phyloP scores from a whole-genome alignment of 1,284 basidiomycete genomes.

The Inonotus hispidus region DNA sequence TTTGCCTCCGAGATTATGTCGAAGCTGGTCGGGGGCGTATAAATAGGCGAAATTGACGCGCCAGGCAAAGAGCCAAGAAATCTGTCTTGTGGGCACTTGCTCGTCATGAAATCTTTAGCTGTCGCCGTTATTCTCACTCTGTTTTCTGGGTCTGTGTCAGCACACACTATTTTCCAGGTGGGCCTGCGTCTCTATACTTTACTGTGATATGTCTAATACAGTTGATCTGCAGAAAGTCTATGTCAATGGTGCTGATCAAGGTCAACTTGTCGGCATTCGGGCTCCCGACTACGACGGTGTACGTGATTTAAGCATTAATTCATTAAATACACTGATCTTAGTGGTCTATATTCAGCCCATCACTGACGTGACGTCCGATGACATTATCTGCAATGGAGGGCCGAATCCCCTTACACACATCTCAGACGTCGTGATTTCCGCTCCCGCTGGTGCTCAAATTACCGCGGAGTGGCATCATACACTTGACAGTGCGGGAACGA shows the following conservation, averaged over 20 bases:
- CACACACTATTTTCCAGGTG: slow-evolving; percentile 23
- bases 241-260: slow-evolving; percentile 21
- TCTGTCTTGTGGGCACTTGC: background rate
- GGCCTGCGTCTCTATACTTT: background rate
- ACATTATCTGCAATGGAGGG: slow-evolving; percentile 23
- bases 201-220: background rate
- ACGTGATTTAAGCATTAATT: background rate
- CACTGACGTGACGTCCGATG: slow-evolving; percentile 21
- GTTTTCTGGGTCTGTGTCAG: slow-evolving; percentile 16
- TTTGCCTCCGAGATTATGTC: background rate
- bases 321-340: background rate
- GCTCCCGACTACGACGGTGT: slow-evolving; percentile 21
- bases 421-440: slow-evolving; percentile 15
- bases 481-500: slow-evolving; percentile 13
- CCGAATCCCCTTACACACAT: slow-evolving; percentile 20
- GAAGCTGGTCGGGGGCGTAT: background rate
- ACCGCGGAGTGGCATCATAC: slow-evolving; percentile 21
- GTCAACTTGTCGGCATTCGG: slow-evolving; percentile 22
- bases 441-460: slow-evolving; percentile 15
- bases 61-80: background rate
- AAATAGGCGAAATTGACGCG: background rate
- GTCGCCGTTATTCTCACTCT: slow-evolving; percentile 2
- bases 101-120: background rate
- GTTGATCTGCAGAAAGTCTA: slow-evolving; percentile 12
- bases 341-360: slow-evolving; percentile 14